These are phyloP conservation scores for Orbilia ellipsospora DNA, from an alignment of 2,329 filamentous ascomycete genomes.

Conservation along the genomic window DNA sequence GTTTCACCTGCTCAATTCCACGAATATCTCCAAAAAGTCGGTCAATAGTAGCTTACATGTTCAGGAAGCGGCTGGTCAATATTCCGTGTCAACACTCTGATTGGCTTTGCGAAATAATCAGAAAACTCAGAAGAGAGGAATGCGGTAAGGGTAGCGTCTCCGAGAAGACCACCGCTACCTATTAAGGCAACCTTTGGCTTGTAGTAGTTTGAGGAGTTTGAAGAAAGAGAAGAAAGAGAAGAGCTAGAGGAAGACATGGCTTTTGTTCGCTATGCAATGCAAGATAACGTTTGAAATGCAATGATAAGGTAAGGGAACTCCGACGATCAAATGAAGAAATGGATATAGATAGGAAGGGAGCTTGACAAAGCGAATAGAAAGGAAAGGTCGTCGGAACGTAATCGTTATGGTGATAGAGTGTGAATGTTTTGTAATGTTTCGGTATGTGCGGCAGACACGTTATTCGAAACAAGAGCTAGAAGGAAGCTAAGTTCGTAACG, in stretches of 20 bases:
- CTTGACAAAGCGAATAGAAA: not conserved
- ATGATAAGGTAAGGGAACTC: not conserved
- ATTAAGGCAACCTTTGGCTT: conserved; percentile 53
- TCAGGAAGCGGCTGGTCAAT: conserved; percentile 28
- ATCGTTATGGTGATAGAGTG: conserved; percentile 17
- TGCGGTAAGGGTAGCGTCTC: conserved; percentile 47
- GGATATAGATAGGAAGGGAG: conserved; percentile 12
- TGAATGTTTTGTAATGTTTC: not conserved
- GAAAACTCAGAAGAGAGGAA: conserved; percentile 49
- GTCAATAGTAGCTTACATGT: conserved; percentile 22
- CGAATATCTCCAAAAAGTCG: not conserved
- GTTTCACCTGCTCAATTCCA: conserved; percentile 8
- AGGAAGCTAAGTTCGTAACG: conserved; percentile 16
- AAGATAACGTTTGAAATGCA: no score
- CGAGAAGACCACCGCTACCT: conserved; percentile 48
- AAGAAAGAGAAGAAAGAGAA: conserved; percentile 48
- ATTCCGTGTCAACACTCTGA: conserved; percentile 46
- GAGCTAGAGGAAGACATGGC: conserved; percentile 48
- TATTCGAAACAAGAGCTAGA: conserved; percentile 21
- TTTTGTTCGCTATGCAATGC: conserved; percentile 9
- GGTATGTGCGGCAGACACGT: not conserved
- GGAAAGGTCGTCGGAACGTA: not conserved
- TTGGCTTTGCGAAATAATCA: conserved; percentile 48
- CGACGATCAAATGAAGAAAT: conserved; percentile 6
- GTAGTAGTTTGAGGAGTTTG: conserved; percentile 37